Percentiles rank a stretch among this genome's conserved stretches.
Evolutionary conservation across 2,329 filamentous ascomycete genomes (phyloP).

Genomic region (Tolypocladium inflatum): DNA sequence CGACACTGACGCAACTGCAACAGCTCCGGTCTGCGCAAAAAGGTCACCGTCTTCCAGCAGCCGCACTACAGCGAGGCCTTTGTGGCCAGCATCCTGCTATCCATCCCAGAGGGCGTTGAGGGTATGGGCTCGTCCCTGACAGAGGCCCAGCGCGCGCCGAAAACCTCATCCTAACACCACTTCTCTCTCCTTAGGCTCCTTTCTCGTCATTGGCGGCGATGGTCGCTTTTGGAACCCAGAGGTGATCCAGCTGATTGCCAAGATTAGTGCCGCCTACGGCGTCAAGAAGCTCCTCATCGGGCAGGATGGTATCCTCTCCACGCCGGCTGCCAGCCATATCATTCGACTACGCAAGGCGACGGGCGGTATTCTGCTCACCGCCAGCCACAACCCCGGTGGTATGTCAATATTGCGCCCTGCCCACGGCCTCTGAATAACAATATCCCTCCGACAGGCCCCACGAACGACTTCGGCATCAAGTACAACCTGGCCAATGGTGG

Average conservation of each 20-base stretch:
- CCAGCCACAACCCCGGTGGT: conserved; percentile 98
- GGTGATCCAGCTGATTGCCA: conserved; percentile 91
- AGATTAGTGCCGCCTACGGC: conserved; percentile 92
- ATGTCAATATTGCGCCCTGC: conserved; percentile 22
- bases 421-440: conserved; percentile 2
- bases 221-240: conserved; percentile 96
- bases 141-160: background rate
- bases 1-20: conserved; percentile 6
- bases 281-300: conserved; percentile 98
- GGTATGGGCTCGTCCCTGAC: conserved; percentile 31
- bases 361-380: conserved; percentile 91
- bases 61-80: conserved; percentile 94
- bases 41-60: conserved; percentile 96
- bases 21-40: conserved; percentile 96
- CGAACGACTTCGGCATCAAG: conserved; percentile 97
- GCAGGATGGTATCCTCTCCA: conserved; percentile 92
- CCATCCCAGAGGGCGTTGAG: conserved; percentile 88
- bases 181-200: conserved; percentile 38
- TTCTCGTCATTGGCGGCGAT: conserved; percentile 95
- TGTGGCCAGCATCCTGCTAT: conserved; percentile 85
- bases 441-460: conserved; percentile 52
- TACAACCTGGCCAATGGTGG: conserved; percentile 97
- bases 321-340: conserved; percentile 89
- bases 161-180: background rate
- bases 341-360: conserved; percentile 93